phyloP scores from a whole-genome alignment of 1,139 yeast species.

The Yamadazyma pseudoaaseri region DNA sequence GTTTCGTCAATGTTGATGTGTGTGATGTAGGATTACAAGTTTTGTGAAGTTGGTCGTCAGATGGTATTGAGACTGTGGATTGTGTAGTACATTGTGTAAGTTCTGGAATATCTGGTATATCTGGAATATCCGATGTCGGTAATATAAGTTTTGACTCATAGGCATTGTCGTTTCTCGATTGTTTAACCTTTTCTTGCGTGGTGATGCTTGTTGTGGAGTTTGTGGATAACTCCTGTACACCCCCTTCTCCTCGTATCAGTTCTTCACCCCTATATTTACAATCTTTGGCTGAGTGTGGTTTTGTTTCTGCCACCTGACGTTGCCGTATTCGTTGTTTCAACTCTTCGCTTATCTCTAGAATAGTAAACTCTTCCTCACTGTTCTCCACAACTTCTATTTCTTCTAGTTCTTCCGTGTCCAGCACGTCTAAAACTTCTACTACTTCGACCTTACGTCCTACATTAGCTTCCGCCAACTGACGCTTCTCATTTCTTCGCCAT shows the following conservation, averaged over 20 bases:
- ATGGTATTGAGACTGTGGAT: neutral
- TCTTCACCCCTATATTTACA: too few relatives aligned
- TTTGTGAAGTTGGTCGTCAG: neutral
- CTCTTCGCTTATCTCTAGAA: slow-evolving; percentile 1
- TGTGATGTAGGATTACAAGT: neutral
- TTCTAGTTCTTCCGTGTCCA: neutral
- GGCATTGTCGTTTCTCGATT: too few relatives aligned
- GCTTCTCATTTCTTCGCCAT: slow-evolving; percentile 4
- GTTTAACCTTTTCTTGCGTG: neutral
- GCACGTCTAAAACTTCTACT: neutral
- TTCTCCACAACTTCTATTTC: slow-evolving; percentile 5
- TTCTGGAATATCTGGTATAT: slow-evolving; percentile 3
- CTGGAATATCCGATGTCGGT: too few relatives aligned
- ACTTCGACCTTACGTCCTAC: neutral
- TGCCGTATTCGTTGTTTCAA: too few relatives aligned
- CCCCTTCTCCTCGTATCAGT: too few relatives aligned
- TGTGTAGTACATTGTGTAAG: neutral
- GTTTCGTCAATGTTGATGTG: neutral
- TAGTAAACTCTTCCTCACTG: slow-evolving; percentile 10
- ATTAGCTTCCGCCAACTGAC: neutral
- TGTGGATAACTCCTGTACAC: neutral
- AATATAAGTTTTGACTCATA: too few relatives aligned
- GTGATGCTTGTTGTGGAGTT: neutral
- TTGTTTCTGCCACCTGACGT: too few relatives aligned
- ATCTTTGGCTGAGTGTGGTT: too few relatives aligned